A percentile compares a stretch with the other conserved stretches of the same genome.
phyloP scores from a whole-genome alignment of 495 filamentous ascomycete species.

The Penicillium subrubescens region DNA sequence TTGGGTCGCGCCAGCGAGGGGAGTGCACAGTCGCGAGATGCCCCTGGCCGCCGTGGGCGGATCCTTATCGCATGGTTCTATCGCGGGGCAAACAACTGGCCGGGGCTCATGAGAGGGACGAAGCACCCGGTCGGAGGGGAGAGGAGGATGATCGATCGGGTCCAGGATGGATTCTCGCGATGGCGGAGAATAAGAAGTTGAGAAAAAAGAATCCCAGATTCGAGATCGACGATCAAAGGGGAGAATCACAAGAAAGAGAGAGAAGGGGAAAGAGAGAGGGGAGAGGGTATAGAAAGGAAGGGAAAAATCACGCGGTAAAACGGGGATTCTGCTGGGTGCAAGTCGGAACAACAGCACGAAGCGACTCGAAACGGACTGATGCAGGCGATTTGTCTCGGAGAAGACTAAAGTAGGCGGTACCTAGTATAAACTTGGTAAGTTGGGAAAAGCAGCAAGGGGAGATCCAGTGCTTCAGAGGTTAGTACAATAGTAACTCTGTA shows the following conservation, averaged over 20 bases:
- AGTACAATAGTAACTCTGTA: no score
- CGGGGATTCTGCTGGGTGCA: neutral
- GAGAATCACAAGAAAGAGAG: neutral
- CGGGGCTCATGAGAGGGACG: slow-evolving; percentile 12
- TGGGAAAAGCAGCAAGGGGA: neutral
- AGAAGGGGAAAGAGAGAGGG: neutral
- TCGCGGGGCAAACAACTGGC: slow-evolving; percentile 24
- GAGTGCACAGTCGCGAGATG: slow-evolving; percentile 29
- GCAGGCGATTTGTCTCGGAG: slow-evolving; percentile 21
- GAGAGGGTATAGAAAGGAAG: neutral
- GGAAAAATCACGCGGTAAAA: slow-evolving; percentile 8
- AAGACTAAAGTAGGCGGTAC: slow-evolving; percentile 6
- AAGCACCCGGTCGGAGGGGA: slow-evolving; percentile 21
- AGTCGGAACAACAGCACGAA: neutral
- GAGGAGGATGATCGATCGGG: slow-evolving; percentile 2
- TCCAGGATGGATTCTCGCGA: slow-evolving; percentile 25
- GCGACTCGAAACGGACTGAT: slow-evolving; percentile 30
- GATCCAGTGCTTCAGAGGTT: neutral
- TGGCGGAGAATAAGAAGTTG: neutral
- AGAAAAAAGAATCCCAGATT: neutral
- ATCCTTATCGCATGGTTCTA: slow-evolving; percentile 38
- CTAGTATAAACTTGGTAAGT: neutral
- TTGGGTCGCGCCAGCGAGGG: slow-evolving; percentile 20
- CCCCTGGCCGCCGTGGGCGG: slow-evolving; percentile 24
- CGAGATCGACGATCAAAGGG: slow-evolving; percentile 1